Evolutionary conservation across 2,329 filamentous ascomycete genomes (phyloP).

Genomic region (Penicillium digitatum): DNA sequence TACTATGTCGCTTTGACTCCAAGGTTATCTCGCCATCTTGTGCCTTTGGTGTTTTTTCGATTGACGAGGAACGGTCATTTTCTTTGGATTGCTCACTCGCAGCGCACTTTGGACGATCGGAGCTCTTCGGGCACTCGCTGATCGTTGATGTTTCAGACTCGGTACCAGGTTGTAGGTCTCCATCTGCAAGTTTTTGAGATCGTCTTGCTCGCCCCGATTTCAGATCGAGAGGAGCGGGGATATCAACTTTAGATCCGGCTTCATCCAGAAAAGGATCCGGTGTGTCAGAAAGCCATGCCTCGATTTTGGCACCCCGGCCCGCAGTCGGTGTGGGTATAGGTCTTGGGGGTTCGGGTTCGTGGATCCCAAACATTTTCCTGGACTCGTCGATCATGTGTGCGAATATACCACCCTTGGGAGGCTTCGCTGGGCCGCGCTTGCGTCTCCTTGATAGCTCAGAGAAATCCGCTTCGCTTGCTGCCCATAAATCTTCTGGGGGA

Average conservation of each 20-base stretch:
- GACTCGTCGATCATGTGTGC: conserved; percentile 45
- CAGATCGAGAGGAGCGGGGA: conserved; percentile 42
- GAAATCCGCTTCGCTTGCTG: conserved; percentile 39
- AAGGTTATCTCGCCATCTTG: conserved; percentile 4
- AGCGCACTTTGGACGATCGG: conserved; percentile 24
- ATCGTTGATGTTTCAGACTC: conserved; percentile 27
- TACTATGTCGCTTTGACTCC: conserved; percentile 23
- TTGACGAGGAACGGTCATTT: conserved; percentile 15
- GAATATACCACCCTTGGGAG: conserved; percentile 42
- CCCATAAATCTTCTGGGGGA: conserved; percentile 32
- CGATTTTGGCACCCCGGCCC: conserved; percentile 51
- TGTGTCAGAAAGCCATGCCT: conserved; percentile 59
- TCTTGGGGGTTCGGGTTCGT: conserved; percentile 35
- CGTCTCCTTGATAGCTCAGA: conserved; percentile 38
- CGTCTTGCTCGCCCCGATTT: conserved; percentile 37
- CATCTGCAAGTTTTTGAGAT: conserved; percentile 24
- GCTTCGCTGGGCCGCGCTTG: conserved; percentile 31
- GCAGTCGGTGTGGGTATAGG: conserved; percentile 40
- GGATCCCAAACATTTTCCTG: conserved; percentile 45
- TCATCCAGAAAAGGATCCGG: conserved; percentile 54
- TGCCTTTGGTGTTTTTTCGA: conserved; percentile 10
- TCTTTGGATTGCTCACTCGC: conserved; percentile 22
- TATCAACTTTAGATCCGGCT: conserved; percentile 32
- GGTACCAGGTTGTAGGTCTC: conserved; percentile 14
- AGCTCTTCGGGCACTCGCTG: conserved; percentile 14